Evolutionary conservation across 164 flowering plant genomes (phyloP).

Genomic region (Piper longum): DNA sequence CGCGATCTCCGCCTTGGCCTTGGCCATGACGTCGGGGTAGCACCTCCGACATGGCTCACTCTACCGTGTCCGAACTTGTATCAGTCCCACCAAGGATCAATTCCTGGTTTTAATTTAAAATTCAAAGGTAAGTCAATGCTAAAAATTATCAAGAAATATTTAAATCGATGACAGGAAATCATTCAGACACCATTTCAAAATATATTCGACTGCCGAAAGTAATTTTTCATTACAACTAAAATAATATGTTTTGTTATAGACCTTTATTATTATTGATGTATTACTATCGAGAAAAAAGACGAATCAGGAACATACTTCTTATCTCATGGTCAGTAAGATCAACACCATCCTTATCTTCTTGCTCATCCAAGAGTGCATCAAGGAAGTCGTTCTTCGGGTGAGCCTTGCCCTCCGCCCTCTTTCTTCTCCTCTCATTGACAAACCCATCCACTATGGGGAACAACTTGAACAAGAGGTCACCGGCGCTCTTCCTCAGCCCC

Average conservation of each 20-base stretch:
- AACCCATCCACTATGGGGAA: constrained; percentile 7
- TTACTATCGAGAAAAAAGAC: neutral
- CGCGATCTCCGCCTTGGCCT: constrained; percentile 10
- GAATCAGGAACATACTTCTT: neutral
- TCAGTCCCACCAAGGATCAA: constrained; percentile 13
- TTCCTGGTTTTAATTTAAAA: constrained; percentile 7
- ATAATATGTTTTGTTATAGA: neutral
- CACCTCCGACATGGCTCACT: constrained; percentile 23
- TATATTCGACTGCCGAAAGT: neutral
- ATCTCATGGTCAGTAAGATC: neutral
- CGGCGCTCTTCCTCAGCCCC: neutral
- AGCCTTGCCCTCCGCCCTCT: neutral
- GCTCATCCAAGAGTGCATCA: constrained; percentile 4
- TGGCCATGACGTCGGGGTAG: constrained; percentile 13
- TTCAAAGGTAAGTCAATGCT: neutral
- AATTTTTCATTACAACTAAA: neutral
- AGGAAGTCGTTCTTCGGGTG: constrained; percentile 3
- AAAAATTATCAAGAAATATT: neutral
- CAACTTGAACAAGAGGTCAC: neutral
- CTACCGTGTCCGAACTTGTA: constrained; percentile 14
- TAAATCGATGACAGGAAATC: neutral
- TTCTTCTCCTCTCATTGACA: constrained; percentile 1
- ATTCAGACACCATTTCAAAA: neutral
- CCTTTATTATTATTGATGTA: neutral
- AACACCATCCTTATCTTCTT: neutral